These are phyloP conservation scores for Phytopythium litorale DNA, from an alignment of 352 stramenopile genomes.

Conservation along the genomic window DNA sequence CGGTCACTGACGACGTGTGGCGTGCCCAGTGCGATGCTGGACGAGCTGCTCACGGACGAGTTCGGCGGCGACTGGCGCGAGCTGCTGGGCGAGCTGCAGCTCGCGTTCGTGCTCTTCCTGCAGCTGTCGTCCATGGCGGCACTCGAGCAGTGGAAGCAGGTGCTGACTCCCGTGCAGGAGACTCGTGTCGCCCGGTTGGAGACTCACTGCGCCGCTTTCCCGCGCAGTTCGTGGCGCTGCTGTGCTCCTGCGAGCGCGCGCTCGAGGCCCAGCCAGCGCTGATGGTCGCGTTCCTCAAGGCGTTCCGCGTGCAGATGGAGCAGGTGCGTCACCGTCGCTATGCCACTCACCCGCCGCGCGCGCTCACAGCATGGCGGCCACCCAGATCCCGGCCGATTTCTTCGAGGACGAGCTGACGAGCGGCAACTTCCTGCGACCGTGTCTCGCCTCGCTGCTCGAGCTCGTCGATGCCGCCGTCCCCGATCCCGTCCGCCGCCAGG, in stretches of 20 bases:
- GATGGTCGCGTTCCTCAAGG: constrained; percentile 53
- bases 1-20: not conserved
- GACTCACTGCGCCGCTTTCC: not conserved
- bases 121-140: constrained; percentile 91
- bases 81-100: constrained; percentile 91
- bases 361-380: not conserved
- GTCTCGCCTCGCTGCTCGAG: constrained; percentile 60
- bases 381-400: constrained; percentile 63
- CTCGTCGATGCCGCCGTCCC: constrained; percentile 40
- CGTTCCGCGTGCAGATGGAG: constrained; percentile 52
- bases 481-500: constrained; percentile 26
- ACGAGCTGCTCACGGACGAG: constrained; percentile 35
- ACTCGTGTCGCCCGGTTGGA: not conserved
- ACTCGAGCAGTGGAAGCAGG: constrained; percentile 93
- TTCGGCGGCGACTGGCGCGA: constrained; percentile 59
- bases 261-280: constrained; percentile 33
- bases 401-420: constrained; percentile 60
- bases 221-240: constrained; percentile 50
- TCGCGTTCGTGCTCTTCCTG: constrained; percentile 93
- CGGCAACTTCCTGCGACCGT: constrained; percentile 62
- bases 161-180: constrained; percentile 8
- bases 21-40: constrained; percentile 32
- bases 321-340: constrained; percentile 22
- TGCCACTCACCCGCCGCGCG: not conserved
- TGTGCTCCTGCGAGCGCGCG: constrained; percentile 60